Evolutionary conservation across 768 basidiomycete genomes (phyloP), one percentile per base, ranked within the genome.

Genomic region (Pisolithus albus): DNA sequence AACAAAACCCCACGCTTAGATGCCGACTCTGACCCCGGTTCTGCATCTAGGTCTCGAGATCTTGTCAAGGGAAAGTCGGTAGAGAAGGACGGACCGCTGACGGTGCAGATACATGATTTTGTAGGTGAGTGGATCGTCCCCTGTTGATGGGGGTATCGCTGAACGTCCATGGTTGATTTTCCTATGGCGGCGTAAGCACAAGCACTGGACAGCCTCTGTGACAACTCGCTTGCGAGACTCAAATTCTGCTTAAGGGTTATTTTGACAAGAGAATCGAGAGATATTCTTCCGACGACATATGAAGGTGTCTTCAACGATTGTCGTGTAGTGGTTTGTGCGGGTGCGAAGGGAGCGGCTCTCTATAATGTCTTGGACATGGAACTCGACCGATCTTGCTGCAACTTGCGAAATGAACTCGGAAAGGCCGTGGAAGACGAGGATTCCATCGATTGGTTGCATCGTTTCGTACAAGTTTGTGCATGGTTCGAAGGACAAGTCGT

Each of bases 401-500:
- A 64, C 7, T 51, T 85, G 7, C 69, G 70, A 16, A 63, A 52
- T 5, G 64, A 65, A 1, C 75, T 89, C 11, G 56, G 61, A 24
- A 26, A 42, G 18, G 16, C 41, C 1, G 46, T 37, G 47, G 50
- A 46, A 4, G 42, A 41, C 8, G 13, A 37, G 0, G 53, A 53
- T 15, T 74, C 71, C 13, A 72, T 79, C 24, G 65, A 67, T 1
- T 92, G 88, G 84, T 64, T 90, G 4, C 57, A 54, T 0, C 67
- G 68, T n/a, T 81, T 91, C 50, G 81, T 81, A 5, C 61, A 69
- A 9, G 64, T 68, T 1, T 84, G 81, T 60, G 70, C 71, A 23
- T 85, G 83, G 82, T 89, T 84, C 41, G 80, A 85, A 56, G 64
- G 65, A 32, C 75, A 79, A 62, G 73, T 88, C 56, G 86, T 87